These are phyloP conservation scores for Stagonosporopsis tanaceti DNA, from an alignment of 2,329 filamentous ascomycete genomes.

Conservation along the genomic window DNA sequence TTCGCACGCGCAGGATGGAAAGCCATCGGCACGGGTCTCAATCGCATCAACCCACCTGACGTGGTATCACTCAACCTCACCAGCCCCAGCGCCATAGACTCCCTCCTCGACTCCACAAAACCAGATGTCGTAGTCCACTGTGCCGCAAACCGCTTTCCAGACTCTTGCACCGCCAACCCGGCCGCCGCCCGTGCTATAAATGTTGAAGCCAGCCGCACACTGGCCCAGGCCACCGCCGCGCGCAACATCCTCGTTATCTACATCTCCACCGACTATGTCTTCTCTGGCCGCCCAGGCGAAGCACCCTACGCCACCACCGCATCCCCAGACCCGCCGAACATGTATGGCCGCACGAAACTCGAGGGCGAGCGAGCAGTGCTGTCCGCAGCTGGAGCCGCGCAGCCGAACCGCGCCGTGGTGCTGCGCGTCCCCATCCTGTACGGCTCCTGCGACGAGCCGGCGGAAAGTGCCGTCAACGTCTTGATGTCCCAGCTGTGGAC, in stretches of 20 bases:
- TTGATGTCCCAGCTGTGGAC: slow-evolving; percentile 81
- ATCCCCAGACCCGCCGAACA: slow-evolving; percentile 73
- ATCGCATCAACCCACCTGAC: slow-evolving; percentile 73
- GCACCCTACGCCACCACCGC: slow-evolving; percentile 79
- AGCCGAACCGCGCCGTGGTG: slow-evolving; percentile 60
- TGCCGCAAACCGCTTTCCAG: slow-evolving; percentile 89
- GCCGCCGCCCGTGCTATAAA: slow-evolving; percentile 77
- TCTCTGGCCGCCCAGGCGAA: slow-evolving; percentile 76
- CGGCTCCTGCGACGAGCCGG: slow-evolving; percentile 70
- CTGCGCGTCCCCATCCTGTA: slow-evolving; percentile 86
- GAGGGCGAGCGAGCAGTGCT: slow-evolving; percentile 76
- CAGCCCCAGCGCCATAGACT: slow-evolving; percentile 55
- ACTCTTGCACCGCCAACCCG: slow-evolving; percentile 83
- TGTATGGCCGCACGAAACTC: slow-evolving; percentile 78
- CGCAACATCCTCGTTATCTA: slow-evolving; percentile 73
- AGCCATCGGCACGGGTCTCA: slow-evolving; percentile 62
- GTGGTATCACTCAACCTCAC: slow-evolving; percentile 64
- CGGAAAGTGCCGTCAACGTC: slow-evolving; percentile 84
- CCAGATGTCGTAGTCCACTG: slow-evolving; percentile 84
- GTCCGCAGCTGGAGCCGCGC: slow-evolving; percentile 57
- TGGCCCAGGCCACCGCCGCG: slow-evolving; percentile 71
- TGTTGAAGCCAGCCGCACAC: slow-evolving; percentile 70
- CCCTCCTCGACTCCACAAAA: slow-evolving; percentile 61
- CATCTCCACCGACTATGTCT: slow-evolving; percentile 85
- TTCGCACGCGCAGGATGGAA: slow-evolving; percentile 72